Conservation (phyloP, 352 stramenopile species). For the Phytophthora cactorum region DNA sequence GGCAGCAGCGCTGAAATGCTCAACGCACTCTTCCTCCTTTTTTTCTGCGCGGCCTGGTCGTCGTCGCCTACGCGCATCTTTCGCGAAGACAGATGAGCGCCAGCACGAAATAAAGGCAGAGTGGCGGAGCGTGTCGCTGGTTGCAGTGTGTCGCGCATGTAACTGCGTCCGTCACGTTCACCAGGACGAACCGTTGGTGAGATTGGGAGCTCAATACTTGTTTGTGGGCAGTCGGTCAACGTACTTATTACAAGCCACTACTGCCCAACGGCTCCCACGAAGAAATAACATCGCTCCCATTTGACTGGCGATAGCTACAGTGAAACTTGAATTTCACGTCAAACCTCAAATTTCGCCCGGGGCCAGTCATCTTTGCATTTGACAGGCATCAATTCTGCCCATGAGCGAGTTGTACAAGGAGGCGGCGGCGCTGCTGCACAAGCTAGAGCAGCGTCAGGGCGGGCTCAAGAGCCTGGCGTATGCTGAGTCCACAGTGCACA, state of each 20-base stretch:
- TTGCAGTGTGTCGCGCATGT: not conserved
- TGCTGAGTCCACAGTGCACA: constrained; percentile 80
- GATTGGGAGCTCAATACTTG: too few relatives aligned
- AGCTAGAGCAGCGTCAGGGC: constrained; percentile 77
- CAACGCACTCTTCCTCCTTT: not conserved
- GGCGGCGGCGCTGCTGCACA: constrained; percentile 74
- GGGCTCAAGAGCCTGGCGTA: constrained; percentile 90
- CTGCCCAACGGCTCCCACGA: not conserved
- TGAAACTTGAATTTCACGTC: constrained; percentile 2
- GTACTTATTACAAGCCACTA: too few relatives aligned
- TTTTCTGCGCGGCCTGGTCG: too few relatives aligned
- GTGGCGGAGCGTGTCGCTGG: too few relatives aligned
- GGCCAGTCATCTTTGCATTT: constrained; percentile 9
- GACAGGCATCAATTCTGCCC: not conserved
- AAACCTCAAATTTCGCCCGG: constrained; percentile 1
- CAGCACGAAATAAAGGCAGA: too few relatives aligned
- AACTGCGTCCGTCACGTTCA: not conserved
- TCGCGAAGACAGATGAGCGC: too few relatives aligned
- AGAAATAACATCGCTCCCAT: not conserved
- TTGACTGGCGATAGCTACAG: constrained; percentile 8
- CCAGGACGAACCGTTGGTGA: not conserved
- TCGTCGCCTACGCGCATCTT: too few relatives aligned
- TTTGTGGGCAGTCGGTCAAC: not conserved
- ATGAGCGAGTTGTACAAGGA: constrained; percentile 88
- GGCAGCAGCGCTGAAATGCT: not conserved